Percentiles rank a stretch among this genome's conserved stretches.
Evolutionary conservation across 805 yeast genomes (phyloP).

Genomic region (Wickerhamomyces alni): DNA sequence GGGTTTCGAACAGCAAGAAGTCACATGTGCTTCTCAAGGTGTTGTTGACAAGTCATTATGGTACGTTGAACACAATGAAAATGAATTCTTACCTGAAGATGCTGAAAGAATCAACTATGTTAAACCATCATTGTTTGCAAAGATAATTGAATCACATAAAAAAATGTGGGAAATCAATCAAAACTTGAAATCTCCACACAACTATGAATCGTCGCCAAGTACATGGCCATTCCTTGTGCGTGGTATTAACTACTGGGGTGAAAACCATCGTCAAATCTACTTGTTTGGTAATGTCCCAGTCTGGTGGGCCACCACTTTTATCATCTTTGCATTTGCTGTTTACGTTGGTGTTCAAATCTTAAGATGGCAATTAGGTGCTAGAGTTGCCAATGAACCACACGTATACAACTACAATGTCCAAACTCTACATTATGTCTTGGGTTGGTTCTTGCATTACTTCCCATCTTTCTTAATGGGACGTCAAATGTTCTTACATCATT

Average conservation of each 20-base stretch:
- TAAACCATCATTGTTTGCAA: slow-evolving; percentile 46
- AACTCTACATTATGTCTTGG: slow-evolving; percentile 53
- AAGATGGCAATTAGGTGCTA: slow-evolving; percentile 62
- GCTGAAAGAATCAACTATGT: slow-evolving; percentile 50
- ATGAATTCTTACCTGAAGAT: slow-evolving; percentile 36
- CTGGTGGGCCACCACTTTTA: slow-evolving; percentile 67
- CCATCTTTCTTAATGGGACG: slow-evolving; percentile 88
- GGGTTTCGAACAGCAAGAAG: slow-evolving; percentile 85
- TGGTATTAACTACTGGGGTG: slow-evolving; percentile 80
- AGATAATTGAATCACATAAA: slow-evolving; percentile 59
- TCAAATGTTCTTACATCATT: slow-evolving; percentile 90
- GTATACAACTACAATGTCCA: slow-evolving; percentile 63
- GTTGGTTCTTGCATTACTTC: slow-evolving; percentile 65
- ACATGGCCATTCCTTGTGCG: slow-evolving; percentile 72
- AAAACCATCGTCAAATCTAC: slow-evolving; percentile 55
- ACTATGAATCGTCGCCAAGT: slow-evolving; percentile 64
- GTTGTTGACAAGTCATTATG: slow-evolving; percentile 53
- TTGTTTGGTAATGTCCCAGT: slow-evolving; percentile 72
- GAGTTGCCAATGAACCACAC: slow-evolving; percentile 42
- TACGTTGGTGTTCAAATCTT: slow-evolving; percentile 39
- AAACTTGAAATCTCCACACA: slow-evolving; percentile 63
- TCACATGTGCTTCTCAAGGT: slow-evolving; percentile 72
- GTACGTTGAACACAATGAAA: slow-evolving; percentile 69
- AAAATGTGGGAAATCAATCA: slow-evolving; percentile 76
- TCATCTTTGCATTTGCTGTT: slow-evolving; percentile 44